Conservation (phyloP, 2,329 filamentous ascomycete species). For the Ceratocystis cubensis region DNA sequence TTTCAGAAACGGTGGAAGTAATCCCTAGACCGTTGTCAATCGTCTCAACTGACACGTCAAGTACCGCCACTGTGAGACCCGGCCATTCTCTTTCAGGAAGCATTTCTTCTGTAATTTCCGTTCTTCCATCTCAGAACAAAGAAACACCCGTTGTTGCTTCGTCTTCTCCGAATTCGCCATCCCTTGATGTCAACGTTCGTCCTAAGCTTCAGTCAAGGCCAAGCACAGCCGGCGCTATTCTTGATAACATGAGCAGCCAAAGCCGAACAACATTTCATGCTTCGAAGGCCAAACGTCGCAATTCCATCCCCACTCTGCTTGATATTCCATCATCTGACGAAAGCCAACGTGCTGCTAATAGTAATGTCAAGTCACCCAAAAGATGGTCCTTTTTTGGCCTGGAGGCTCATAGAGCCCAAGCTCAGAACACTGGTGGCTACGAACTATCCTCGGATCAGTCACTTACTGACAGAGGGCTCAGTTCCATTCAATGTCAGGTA, state of each 20-base stretch:
- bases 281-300: slow-evolving; percentile 39
- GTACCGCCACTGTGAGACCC: slow-evolving; percentile 55
- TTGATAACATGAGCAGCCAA: slow-evolving; percentile 36
- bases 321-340: slow-evolving; percentile 27
- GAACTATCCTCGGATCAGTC: slow-evolving; percentile 12
- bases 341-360: slow-evolving; percentile 30
- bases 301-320: slow-evolving; percentile 46
- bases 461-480: slow-evolving; percentile 28
- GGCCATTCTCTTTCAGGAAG: slow-evolving; percentile 67
- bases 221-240: slow-evolving; percentile 58
- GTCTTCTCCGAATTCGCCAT: not conserved
- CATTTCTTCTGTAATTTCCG: slow-evolving; percentile 62
- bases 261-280: slow-evolving; percentile 18
- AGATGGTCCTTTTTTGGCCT: slow-evolving; percentile 52
- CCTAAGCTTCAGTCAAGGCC: slow-evolving; percentile 39
- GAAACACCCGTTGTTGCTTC: slow-evolving; percentile 25
- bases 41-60: slow-evolving; percentile 73
- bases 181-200: slow-evolving; percentile 8
- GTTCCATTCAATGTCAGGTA: not conserved
- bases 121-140: slow-evolving; percentile 12
- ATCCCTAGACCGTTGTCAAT: slow-evolving; percentile 72
- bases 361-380: slow-evolving; percentile 40
- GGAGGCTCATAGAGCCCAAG: slow-evolving; percentile 34
- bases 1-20: slow-evolving; percentile 72
- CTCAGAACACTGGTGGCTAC: not conserved